These are phyloP conservation scores for Moesziomyces antarcticus DNA, from an alignment of 1,284 basidiomycete species.

Conservation along the genomic window DNA sequence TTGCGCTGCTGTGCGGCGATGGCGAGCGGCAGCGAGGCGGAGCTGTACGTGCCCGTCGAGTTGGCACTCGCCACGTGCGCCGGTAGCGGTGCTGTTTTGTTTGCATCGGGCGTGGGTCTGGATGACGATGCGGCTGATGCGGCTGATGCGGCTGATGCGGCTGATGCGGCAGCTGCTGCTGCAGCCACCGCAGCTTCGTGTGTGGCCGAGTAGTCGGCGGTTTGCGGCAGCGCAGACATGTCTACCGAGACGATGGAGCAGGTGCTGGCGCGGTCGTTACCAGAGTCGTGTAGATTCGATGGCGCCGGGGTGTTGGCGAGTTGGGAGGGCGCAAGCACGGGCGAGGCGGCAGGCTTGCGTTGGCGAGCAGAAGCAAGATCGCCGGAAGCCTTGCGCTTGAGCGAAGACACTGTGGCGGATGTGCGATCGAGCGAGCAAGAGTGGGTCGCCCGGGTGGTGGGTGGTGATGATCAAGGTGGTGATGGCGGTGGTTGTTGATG, in stretches of 20 bases:
- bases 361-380: conserved; percentile 30
- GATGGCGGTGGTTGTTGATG: too few relatives aligned
- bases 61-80: conserved; percentile 35
- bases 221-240: conserved; percentile 29
- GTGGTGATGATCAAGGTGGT: too few relatives aligned
- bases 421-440: not conserved
- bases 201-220: conserved; percentile 35
- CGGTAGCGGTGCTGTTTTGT: conserved; percentile 6
- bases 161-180: conserved; percentile 28
- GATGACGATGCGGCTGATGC: conserved; percentile 8
- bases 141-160: conserved; percentile 23
- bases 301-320: conserved; percentile 12
- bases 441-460: not conserved
- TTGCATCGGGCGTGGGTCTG: not conserved
- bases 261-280: not conserved
- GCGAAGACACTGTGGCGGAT: conserved; percentile 21
- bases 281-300: not conserved
- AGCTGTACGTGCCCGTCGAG: conserved; percentile 44
- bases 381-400: conserved; percentile 39
- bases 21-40: conserved; percentile 38
- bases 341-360: conserved; percentile 5
- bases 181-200: conserved; percentile 39
- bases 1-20: conserved; percentile 55
- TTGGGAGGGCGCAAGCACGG: conserved; percentile 21
- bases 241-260: conserved; percentile 12